Percentiles rank a stretch among this genome's conserved stretches.
These are phyloP conservation scores for Grosmannia huntii DNA, from an alignment of 2,329 filamentous ascomycete genomes.

Conservation along the genomic window DNA sequence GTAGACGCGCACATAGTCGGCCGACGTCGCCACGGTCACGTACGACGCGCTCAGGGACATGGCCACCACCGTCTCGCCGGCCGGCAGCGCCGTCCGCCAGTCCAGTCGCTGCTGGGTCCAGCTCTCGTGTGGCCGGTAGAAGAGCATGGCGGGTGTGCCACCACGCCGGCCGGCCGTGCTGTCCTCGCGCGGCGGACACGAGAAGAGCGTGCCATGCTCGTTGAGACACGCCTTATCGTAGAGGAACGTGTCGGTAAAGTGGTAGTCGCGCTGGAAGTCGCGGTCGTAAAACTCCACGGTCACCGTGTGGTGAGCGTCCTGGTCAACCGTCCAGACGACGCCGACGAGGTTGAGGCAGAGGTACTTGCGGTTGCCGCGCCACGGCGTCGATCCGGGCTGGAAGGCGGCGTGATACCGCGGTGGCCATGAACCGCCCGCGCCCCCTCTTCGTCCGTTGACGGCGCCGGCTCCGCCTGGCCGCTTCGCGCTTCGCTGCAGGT, in stretches of 20 bases:
- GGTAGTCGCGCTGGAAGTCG: constrained; percentile 83
- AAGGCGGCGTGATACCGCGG: constrained; percentile 72
- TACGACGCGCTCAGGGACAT: constrained; percentile 89
- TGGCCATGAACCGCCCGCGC: constrained; percentile 21
- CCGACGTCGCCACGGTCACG: constrained; percentile 74
- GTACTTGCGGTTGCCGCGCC: constrained; percentile 89
- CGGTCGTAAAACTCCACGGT: constrained; percentile 97
- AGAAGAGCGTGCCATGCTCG: constrained; percentile 74
- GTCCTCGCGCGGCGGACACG: constrained; percentile 51
- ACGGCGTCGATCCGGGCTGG: constrained; percentile 89
- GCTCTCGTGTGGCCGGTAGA: constrained; percentile 92
- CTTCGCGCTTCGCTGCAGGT: constrained; percentile 30
- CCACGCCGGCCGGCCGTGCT: neutral
- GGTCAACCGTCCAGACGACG: constrained; percentile 93
- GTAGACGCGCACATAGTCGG: constrained; percentile 83
- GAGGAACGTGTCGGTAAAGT: constrained; percentile 90
- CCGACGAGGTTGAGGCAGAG: constrained; percentile 87
- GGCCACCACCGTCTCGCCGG: constrained; percentile 73
- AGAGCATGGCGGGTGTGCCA: constrained; percentile 61
- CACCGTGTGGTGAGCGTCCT: constrained; percentile 85
- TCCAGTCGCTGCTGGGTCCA: constrained; percentile 83
- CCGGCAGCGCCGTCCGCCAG: constrained; percentile 80
- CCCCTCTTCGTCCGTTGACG: neutral
- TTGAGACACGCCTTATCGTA: constrained; percentile 94
- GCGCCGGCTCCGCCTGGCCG: constrained; percentile 24